These are phyloP conservation scores for Candida coleopterorum DNA, from an alignment of 805 yeast species.

Conservation along the genomic window DNA sequence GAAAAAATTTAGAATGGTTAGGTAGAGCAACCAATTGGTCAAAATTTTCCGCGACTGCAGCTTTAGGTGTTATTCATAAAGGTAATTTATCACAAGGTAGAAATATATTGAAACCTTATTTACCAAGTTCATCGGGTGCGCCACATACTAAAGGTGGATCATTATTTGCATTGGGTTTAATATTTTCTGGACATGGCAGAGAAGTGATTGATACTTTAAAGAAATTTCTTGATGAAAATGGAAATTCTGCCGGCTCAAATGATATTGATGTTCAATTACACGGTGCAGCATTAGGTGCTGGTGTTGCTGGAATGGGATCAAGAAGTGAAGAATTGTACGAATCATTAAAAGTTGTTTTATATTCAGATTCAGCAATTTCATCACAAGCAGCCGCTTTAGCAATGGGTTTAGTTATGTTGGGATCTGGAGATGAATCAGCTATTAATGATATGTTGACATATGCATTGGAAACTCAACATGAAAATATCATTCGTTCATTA, in stretches of 20 bases:
- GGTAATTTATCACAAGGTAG: slow-evolving; percentile 92
- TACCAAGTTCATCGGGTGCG: slow-evolving; percentile 77
- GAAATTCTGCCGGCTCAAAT: slow-evolving; percentile 59
- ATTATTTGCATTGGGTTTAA: slow-evolving; percentile 84
- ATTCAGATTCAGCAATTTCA: slow-evolving; percentile 86
- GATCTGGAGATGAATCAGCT: slow-evolving; percentile 71
- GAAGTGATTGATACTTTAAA: slow-evolving; percentile 79
- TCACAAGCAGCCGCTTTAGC: slow-evolving; percentile 96
- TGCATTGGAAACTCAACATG: slow-evolving; percentile 95
- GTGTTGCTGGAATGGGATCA: slow-evolving; percentile 96
- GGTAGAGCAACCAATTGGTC: slow-evolving; percentile 99
- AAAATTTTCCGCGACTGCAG: slow-evolving; percentile 95
- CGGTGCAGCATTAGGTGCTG: slow-evolving; percentile 93
- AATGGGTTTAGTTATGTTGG: slow-evolving; percentile 94
- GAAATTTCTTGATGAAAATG: slow-evolving; percentile 61
- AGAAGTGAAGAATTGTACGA: slow-evolving; percentile 71
- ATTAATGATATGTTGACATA: slow-evolving; percentile 78
- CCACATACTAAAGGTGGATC: slow-evolving; percentile 95
- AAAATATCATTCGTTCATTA: slow-evolving; percentile 88
- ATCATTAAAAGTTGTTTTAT: slow-evolving; percentile 75
- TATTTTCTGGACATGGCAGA: slow-evolving; percentile 94
- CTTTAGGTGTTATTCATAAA: slow-evolving; percentile 93
- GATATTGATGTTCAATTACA: slow-evolving; percentile 83
- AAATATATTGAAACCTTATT: slow-evolving; percentile 80
- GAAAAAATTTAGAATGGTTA: slow-evolving; percentile 90